Base-by-base conservation (phyloP, 768 basidiomycete species). In the Mycena galopus region DNA sequence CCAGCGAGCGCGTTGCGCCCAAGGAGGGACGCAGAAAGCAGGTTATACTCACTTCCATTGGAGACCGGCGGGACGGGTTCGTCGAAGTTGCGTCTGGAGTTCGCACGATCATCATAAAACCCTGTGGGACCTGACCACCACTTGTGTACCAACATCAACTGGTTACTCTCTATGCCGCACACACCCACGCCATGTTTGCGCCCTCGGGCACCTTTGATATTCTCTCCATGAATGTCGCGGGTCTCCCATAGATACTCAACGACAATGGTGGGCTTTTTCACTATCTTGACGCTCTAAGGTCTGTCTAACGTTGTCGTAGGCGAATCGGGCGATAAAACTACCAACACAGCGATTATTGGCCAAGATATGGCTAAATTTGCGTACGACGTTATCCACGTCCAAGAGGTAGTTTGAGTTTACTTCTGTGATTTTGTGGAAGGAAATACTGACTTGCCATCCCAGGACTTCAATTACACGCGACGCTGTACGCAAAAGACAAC, bases 381-480 rank as follows among this genome's bases (percentile, higher is more conserved):
- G 21, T 73, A 65, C 39, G 63, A 67, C 23, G 67, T 73, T 37
- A 73, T 73, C 16, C 72, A 73, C 29, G 72, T 73, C n/a, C 72
- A 73, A 25, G 72, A 73, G 72, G 72, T 72, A n/a, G 2, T 3
- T 6, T 21, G 32, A 1, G 7, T 33, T 1, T 53, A 16, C n/a
- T n/a, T n/a, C n/a, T n/a, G n/a, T 35, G 32, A 25, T 17, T 21
- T 33, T 5, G 14, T 6, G n/a, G n/a, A n/a, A n/a, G 5, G 16
- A 37, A 10, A 23, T 33, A 16, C 9, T n/a, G 14, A 50, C 17
- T 6, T 16, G 30, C 17, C 6, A 35, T n/a, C n/a, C 19, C 1
- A 83, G 73, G 84, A 85, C 67, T 85, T 85, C 78, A 84, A 85
- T 65, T 85, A 79, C 51, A 85, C 51, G 80, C 81, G 14, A 77